Conservation (phyloP, 441 rosid genomes). For the Gossypium schwendimanii region DNA sequence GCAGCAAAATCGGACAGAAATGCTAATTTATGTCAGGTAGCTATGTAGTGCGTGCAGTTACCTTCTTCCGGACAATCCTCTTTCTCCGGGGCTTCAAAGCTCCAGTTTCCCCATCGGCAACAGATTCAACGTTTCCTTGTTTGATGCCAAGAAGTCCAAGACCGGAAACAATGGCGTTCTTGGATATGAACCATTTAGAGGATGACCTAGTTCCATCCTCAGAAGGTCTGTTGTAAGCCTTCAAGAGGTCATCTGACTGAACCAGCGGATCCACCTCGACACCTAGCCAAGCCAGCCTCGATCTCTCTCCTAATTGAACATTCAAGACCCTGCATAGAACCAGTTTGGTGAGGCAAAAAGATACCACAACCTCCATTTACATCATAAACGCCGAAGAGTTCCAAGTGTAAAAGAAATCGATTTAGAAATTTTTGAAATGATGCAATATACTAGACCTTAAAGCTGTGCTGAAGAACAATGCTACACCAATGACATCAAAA, state of each 20-base stretch:
- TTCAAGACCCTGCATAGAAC: slow-evolving; percentile 58
- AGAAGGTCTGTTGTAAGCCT: slow-evolving; percentile 61
- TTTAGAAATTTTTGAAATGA: not conserved
- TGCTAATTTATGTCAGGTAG: not conserved
- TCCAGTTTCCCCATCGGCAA: slow-evolving; percentile 34
- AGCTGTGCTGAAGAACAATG: slow-evolving; percentile 71
- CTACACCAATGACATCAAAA: slow-evolving; percentile 94
- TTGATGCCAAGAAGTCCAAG: slow-evolving; percentile 70
- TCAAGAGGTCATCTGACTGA: slow-evolving; percentile 65
- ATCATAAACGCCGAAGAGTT: not conserved
- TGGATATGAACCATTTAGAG: slow-evolving; percentile 79
- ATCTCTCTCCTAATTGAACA: slow-evolving; percentile 59
- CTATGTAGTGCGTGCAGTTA: slow-evolving; percentile 39
- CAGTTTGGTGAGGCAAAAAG: slow-evolving; percentile 11
- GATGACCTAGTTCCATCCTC: slow-evolving; percentile 37
- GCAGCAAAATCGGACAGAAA: slow-evolving; percentile 31
- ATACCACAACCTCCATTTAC: not conserved
- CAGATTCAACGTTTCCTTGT: slow-evolving; percentile 44
- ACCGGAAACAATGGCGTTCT: slow-evolving; percentile 70
- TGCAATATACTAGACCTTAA: slow-evolving; percentile 42
- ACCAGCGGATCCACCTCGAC: slow-evolving; percentile 81
- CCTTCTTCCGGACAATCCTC: slow-evolving; percentile 88
- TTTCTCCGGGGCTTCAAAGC: slow-evolving; percentile 70
- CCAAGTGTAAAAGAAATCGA: not conserved
- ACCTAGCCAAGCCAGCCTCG: slow-evolving; percentile 85